Base-by-base conservation (phyloP, 495 filamentous ascomycete genomes). In the Penicillium ochrochloron region DNA sequence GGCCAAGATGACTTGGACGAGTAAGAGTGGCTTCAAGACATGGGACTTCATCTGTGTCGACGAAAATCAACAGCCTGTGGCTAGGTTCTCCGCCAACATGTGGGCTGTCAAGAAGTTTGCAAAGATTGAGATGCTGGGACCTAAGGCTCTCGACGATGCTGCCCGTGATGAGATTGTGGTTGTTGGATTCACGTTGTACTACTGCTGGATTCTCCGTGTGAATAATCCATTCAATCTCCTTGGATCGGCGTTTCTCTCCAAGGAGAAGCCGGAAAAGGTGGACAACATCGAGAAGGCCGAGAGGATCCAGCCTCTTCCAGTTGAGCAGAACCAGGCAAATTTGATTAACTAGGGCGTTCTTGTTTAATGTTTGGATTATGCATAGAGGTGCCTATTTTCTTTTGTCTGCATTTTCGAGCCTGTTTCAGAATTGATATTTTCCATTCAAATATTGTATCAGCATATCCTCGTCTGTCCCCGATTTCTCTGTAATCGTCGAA, bases 151-250 rank as follows among this genome's bases (percentile, higher is more conserved):
- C 21, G 59, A 60, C 23, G n/a, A 31, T 21, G 68, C 64, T 8
- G 64, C 57, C 8, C 27, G 65, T 17, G 70, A 72, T 64, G 70
- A 72, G 57, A 66, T 72, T n/a, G 70, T 72, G n/a, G 65, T 70
- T 34, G 48, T 64, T 15, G 70, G 67, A 5, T 50, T 71, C 11
- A 71, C 69, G 11, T 39, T 71, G 42, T 62, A 63, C 33, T 69
- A 66, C 14, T 66, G 66, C 25, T 63, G 63, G 66, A 46, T 51
- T 11, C 15, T 66, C 11, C 58, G 63, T n/a, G 59, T 61, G 25
- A 66, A 61, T 44, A 61, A 61, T 39, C 58, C 59, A 4, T 46
- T 66, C 14, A 66, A 58, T 29, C 63, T 65, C 7, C n/a, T 66
- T 27, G 63, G 63, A 6, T 66, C 61, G 17, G 57, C 61, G 15